Conservation (phyloP, 768 basidiomycete genomes). For the Cubamyces sp. region DNA sequence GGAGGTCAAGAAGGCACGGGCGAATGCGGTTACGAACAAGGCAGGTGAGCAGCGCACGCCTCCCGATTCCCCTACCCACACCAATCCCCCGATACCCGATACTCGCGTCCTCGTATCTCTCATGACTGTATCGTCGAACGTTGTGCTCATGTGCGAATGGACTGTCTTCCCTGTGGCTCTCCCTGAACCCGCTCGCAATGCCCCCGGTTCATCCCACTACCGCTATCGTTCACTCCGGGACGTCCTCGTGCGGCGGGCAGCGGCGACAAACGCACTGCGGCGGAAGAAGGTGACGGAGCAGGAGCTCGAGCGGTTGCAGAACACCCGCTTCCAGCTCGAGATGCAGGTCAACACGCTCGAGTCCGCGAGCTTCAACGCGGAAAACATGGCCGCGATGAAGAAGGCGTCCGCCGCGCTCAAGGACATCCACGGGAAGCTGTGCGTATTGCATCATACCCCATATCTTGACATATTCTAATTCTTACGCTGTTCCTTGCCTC, state of each 20-base stretch:
- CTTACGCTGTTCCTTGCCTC: not conserved
- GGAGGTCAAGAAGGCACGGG: constrained; percentile 87
- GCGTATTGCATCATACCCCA: constrained; percentile 39
- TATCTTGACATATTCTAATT: too few relatives aligned
- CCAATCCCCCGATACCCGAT: not conserved
- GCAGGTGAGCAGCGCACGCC: constrained; percentile 63
- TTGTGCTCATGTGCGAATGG: constrained; percentile 4
- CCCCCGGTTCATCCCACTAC: not conserved
- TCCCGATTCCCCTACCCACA: not conserved
- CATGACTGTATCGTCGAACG: not conserved
- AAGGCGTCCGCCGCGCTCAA: constrained; percentile 88
- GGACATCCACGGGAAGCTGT: constrained; percentile 90
- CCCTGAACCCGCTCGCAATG: not conserved
- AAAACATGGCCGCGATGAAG: constrained; percentile 98
- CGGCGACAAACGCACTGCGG: constrained; percentile 85
- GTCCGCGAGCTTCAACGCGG: constrained; percentile 95
- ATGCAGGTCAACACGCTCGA: constrained; percentile 97
- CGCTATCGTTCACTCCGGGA: not conserved
- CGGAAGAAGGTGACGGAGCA: constrained; percentile 90
- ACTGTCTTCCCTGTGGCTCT: not conserved
- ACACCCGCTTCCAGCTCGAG: constrained; percentile 89
- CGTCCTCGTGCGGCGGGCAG: constrained; percentile 44
- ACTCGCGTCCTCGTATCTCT: too few relatives aligned
- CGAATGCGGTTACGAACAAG: constrained; percentile 94
- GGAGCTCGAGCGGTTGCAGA: constrained; percentile 84